A percentile compares a stretch with the other conserved stretches of the same genome.
Evolutionary conservation across 495 filamentous ascomycete genomes (phyloP).

Genomic region (Aspergillus campestris): DNA sequence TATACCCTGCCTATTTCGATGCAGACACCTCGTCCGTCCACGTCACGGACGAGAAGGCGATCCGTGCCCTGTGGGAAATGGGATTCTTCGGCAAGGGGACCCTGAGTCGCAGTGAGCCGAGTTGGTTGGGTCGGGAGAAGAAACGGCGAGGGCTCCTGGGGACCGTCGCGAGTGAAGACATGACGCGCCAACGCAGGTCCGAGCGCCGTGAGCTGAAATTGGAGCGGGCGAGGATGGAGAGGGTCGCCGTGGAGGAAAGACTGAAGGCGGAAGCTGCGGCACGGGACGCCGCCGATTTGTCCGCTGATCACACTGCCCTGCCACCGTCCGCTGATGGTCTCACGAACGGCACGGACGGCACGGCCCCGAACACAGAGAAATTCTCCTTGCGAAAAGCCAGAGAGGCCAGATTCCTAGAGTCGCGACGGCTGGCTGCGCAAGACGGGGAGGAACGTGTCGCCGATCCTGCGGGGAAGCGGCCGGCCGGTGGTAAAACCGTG

Average conservation of each 20-base stretch:
- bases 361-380: conserved; percentile 19
- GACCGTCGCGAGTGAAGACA: conserved; percentile 63
- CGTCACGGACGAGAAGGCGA: conserved; percentile 64
- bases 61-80: conserved; percentile 82
- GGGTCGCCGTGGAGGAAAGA: conserved; percentile 67
- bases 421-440: conserved; percentile 15
- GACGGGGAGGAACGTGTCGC: conserved; percentile 5
- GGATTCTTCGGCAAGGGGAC: conserved; percentile 95
- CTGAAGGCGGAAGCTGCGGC: conserved; percentile 51
- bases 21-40: conserved; percentile 73
- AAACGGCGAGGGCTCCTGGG: conserved; percentile 54
- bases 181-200: conserved; percentile 65
- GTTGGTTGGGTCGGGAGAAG: conserved; percentile 80
- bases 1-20: conserved; percentile 70
- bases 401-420: conserved; percentile 26
- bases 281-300: conserved; percentile 16
- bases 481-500: conserved; percentile 48
- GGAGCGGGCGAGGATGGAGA: conserved; percentile 77
- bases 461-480: conserved; percentile 1
- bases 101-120: conserved; percentile 87
- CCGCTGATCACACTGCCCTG: conserved; percentile 5
- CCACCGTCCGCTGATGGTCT: conserved; percentile 10
- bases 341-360: conserved; percentile 16
- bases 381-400: conserved; percentile 36
- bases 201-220: conserved; percentile 80